Base-by-base conservation (phyloP, 192 early-diverging fungal species). In the Mortierella claussenii region DNA sequence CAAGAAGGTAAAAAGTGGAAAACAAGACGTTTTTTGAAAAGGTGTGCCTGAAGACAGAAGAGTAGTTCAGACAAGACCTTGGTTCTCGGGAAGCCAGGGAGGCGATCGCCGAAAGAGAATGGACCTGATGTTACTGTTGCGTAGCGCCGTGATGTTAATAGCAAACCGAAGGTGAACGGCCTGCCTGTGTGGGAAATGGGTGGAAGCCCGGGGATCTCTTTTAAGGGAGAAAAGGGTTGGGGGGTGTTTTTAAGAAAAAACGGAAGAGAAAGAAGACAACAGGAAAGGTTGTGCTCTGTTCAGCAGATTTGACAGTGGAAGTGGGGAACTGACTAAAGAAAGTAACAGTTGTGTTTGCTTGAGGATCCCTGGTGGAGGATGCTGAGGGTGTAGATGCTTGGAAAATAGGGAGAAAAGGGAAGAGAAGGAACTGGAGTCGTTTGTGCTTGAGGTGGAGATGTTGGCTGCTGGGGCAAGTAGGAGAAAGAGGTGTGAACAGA, bases 71-170 rank as follows among this genome's bases (percentile, higher is more conserved):
- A 76, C 70, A 75, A 75, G 70, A 75, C 70, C 70, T 66, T 75
- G 70, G 63, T 59, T 65, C 57, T 75, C 70, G 62, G 70, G 70
- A 66, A 75, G 70, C 70, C 70, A 75, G 51, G 70, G 70, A 75
- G 70, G 70, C 70, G 70, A 75, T 65, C 78, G 68, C 78, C 61
- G 78, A 71, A 80, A 69, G 57, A 80, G 63, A 80, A 59, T 52
- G 64, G 69, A 80, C 69, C 65, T 51, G 47, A 61, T 50, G 63
- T 69, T 69, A 65, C 60, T 74, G 69, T 62, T 80, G 61, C 69
- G 62, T 80, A 80, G 69, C 78, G 78, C 67, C 78, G 78, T 80
- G 67, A 70, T 80, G 78, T 69, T 66, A 64, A 70, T 69, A 66
- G 66, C 68, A 70, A 74, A 74, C 70, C 70, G 70, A 74, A 74